These are phyloP conservation scores for Paxillus ammoniavirescens DNA, from an alignment of 768 basidiomycete genomes.

Conservation along the genomic window DNA sequence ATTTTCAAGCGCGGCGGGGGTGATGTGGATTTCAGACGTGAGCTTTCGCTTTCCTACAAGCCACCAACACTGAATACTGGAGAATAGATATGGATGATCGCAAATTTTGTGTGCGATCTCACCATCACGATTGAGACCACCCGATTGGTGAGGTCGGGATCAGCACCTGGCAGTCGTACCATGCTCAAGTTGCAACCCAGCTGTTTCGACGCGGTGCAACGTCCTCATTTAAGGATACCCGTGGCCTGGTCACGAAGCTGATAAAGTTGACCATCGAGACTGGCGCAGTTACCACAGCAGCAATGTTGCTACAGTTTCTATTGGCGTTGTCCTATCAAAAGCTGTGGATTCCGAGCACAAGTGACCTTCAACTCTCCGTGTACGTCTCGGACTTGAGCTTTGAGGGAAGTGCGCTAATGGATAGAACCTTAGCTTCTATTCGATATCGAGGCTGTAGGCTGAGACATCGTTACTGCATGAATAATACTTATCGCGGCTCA, in stretches of 20 bases:
- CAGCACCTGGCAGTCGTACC: no score
- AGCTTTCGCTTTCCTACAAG: no score
- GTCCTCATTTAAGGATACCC: not conserved
- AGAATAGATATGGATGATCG: no score
- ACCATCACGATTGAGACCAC: not conserved
- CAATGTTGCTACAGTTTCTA: not conserved
- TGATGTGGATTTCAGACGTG: not conserved
- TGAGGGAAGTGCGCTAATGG: not conserved
- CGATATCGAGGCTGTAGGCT: not conserved
- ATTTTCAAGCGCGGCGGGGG: no score
- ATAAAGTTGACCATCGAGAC: slow-evolving; percentile 2
- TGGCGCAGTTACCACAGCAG: not conserved
- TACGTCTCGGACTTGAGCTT: no score
- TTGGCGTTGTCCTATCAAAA: not conserved
- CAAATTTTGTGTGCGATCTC: not conserved
- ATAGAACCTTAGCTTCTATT: not conserved
- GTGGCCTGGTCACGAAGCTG: not conserved
- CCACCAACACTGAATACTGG: no score
- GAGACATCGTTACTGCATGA: not conserved
- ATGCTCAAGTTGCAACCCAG: not conserved
- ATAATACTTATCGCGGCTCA: not conserved
- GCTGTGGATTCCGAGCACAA: not conserved
- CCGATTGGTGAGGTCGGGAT: no score
- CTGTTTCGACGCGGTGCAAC: not conserved
- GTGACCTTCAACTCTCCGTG: not conserved